Evolutionary conservation across 805 yeast species (phyloP).

Genomic region (Yamadazyma philogaea): DNA sequence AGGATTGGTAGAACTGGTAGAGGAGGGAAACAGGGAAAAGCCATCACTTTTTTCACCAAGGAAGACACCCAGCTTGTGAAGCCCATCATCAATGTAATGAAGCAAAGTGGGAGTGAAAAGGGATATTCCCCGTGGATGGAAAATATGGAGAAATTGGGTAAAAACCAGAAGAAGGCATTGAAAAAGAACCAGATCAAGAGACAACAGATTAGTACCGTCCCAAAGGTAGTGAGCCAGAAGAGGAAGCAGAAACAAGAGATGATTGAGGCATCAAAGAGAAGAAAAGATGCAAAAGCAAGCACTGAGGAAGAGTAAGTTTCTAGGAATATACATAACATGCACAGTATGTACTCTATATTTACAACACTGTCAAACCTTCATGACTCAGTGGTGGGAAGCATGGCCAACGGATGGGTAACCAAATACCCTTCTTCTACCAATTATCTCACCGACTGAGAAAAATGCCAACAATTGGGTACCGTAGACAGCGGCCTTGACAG

Average conservation of each 20-base stretch:
- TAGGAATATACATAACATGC: conserved; percentile 4
- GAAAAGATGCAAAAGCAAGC: conserved; percentile 36
- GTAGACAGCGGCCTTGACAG: conserved; percentile 66
- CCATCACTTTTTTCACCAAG: conserved; percentile 90
- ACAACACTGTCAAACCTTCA: neutral
- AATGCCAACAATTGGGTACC: conserved; percentile 84
- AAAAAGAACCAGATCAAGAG: conserved; percentile 61
- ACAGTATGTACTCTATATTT: neutral
- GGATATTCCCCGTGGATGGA: conserved; percentile 81
- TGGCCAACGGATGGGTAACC: conserved; percentile 76
- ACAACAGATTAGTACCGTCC: conserved; percentile 80
- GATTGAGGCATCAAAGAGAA: conserved; percentile 71
- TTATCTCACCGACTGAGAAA: conserved; percentile 91
- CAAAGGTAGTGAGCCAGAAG: conserved; percentile 61
- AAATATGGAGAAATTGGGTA: conserved; percentile 59
- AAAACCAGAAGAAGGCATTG: conserved; percentile 58
- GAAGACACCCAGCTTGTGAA: conserved; percentile 75
- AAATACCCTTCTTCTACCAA: conserved; percentile 91
- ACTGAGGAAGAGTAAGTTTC: neutral
- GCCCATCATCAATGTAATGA: conserved; percentile 91
- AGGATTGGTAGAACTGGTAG: conserved; percentile 99
- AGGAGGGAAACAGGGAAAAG: conserved; percentile 82
- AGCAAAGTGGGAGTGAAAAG: conserved; percentile 72
- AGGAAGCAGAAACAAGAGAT: conserved; percentile 61
- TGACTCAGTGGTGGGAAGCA: conserved; percentile 26